Base-by-base conservation (phyloP, 352 stramenopile genomes). In the Globisporangium irregulare region DNA sequence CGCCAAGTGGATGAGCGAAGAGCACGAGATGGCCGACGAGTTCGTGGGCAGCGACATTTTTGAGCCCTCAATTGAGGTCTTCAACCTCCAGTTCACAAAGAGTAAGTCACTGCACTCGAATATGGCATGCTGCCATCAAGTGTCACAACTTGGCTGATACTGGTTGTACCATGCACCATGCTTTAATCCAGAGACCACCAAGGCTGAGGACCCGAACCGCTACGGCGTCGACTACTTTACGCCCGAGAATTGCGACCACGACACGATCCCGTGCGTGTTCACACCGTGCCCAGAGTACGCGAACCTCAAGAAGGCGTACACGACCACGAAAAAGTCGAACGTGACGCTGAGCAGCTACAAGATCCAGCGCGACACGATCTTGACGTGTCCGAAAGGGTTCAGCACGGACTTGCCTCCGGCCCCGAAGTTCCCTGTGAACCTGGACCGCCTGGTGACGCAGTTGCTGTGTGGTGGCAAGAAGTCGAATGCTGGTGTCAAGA, bases 1-100 rank as follows among this genome's bases (percentile, higher is more conserved):
- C 29, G 84, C 84, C 20, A 92, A 90, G 68, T 94, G 86, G 86
- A 94, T 94, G 84, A 92, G 92, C 71, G 81, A 88, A 38, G 86
- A 92, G 57, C 24, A 69, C 3, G 82, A 87, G 29, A 92, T 92
- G 86, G 89, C 78, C 9, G 75, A 77, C 15, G 74, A 89, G 34
- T 84, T 92, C 58, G 80, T 92, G n/a, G 86, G 84, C 25, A 82
- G 84, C 63, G 91, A 91, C 69, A 82, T 87, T 24, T 94, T 91
- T 58, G 81, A 92, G 70, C 92, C 87, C 66, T 79, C 73, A 4
- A 89, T 76, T 3, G 82, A 91, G 55, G 68, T 87, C 34, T 69
- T 70, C 62, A 91, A 93, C 54, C 64, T 88, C 15, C 27, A 43
- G 27, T 70, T 59, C 38, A 18, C 14, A 32, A 73, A 68, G 29